A percentile compares a stretch with the other conserved stretches of the same genome.
These are phyloP conservation scores for Cordyceps sp. DNA, from an alignment of 2,329 filamentous ascomycete genomes.

Conservation along the genomic window DNA sequence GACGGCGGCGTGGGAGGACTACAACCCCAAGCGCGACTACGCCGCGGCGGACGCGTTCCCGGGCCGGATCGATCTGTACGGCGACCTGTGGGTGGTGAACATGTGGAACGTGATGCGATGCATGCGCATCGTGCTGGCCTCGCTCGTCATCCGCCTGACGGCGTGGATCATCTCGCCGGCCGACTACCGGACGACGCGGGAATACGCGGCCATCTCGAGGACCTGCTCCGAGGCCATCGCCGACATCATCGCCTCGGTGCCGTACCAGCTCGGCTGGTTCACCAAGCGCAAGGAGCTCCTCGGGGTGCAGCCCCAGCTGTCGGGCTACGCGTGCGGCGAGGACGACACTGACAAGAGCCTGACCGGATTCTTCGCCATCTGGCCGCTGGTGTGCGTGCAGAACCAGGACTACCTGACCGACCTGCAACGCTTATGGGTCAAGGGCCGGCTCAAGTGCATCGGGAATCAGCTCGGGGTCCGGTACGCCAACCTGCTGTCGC, in stretches of 20 bases:
- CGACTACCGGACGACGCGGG: slow-evolving; percentile 43
- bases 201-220: slow-evolving; percentile 36
- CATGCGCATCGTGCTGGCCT: slow-evolving; percentile 33
- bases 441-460: slow-evolving; percentile 35
- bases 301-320: slow-evolving; percentile 19
- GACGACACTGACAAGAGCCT: slow-evolving; percentile 33
- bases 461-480: slow-evolving; percentile 36
- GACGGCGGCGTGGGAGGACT: slow-evolving; percentile 39
- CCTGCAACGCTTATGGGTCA: slow-evolving; percentile 35
- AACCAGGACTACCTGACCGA: slow-evolving; percentile 42
- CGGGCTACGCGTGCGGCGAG: slow-evolving; percentile 30
- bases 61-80: slow-evolving; percentile 41
- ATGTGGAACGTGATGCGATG: slow-evolving; percentile 38
- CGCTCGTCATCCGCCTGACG: slow-evolving; percentile 36
- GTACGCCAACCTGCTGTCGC: slow-evolving; percentile 36
- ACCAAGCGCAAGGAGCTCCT: slow-evolving; percentile 23
- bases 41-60: slow-evolving; percentile 36
- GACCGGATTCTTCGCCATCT: slow-evolving; percentile 40
- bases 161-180: slow-evolving; percentile 42
- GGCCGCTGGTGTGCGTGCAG: slow-evolving; percentile 35
- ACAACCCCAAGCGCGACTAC: slow-evolving; percentile 32
- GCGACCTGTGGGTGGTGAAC: slow-evolving; percentile 38
- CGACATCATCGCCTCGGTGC: slow-evolving; percentile 41
- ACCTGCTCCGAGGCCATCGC: slow-evolving; percentile 33
- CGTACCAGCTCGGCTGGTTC: slow-evolving; percentile 43